Percentiles rank a stretch among this genome's conserved stretches.
phyloP scores from a whole-genome alignment of 73 alveolate species.

The Paraurostyla sp. region DNA sequence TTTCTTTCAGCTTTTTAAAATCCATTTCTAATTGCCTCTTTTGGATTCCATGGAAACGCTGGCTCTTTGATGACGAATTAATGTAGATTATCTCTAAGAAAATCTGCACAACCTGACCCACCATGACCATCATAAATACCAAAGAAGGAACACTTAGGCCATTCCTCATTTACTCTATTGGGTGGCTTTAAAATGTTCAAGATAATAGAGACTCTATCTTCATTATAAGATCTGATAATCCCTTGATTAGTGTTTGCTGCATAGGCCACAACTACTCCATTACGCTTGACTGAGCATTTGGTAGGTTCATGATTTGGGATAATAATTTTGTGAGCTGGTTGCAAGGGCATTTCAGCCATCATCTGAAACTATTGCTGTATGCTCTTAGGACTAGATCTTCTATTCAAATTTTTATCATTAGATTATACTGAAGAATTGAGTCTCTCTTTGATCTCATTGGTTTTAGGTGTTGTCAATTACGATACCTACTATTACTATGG shows the following conservation, averaged over 20 bases:
- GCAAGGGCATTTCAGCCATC: conserved; percentile 55
- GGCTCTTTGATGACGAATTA: conserved; percentile 91
- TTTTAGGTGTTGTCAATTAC: conserved; percentile 21
- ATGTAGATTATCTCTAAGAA: conserved; percentile 97
- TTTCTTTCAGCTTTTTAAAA: conserved; percentile 94
- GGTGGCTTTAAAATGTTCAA: conserved; percentile 89
- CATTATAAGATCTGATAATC: conserved; percentile 94
- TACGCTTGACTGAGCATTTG: conserved; percentile 82
- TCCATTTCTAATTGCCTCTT: conserved; percentile 95
- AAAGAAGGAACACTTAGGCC: conserved; percentile 98
- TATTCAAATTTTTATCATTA: background rate
- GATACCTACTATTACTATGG: too few relatives aligned
- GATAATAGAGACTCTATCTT: conserved; percentile 94
- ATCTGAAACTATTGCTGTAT: background rate
- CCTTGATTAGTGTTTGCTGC: conserved; percentile 99
- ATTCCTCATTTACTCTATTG: conserved; percentile 70
- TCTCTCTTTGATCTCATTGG: background rate
- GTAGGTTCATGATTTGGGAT: conserved; percentile 86
- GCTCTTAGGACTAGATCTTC: conserved; percentile 17
- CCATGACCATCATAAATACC: conserved; percentile 99
- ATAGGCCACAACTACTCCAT: conserved; percentile 96
- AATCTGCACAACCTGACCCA: conserved; percentile 96
- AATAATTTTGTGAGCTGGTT: conserved; percentile 70
- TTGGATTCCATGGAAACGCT: conserved; percentile 96
- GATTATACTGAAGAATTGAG: background rate